Percentiles rank a stretch among this genome's conserved stretches.
Conservation (phyloP, 2,329 filamentous ascomycete genomes). For the Colletotrichum sp. region DNA sequence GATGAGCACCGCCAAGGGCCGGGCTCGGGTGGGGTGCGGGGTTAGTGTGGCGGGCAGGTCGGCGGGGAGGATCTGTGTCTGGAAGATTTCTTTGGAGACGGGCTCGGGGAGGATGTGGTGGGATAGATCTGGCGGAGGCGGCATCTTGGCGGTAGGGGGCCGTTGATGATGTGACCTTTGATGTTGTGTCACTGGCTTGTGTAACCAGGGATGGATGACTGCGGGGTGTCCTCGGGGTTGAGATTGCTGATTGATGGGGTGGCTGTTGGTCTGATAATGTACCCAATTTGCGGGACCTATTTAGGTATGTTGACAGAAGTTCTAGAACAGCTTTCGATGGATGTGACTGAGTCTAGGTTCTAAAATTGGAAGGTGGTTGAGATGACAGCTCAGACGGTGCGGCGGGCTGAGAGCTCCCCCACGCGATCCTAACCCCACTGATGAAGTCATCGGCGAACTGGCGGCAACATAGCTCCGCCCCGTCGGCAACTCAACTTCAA, state of each 20-base stretch:
- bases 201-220: not conserved
- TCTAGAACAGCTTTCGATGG: not conserved
- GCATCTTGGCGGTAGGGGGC: slow-evolving; percentile 1
- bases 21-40: not conserved
- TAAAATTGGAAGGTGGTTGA: not conserved
- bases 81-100: slow-evolving; percentile 35
- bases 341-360: not conserved
- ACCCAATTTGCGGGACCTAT: not conserved
- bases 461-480: not conserved
- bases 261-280: not conserved
- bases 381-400: not conserved
- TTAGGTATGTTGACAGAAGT: not conserved
- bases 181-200: not conserved
- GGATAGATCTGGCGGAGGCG: slow-evolving; percentile 30
- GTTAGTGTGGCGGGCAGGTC: slow-evolving; percentile 32
- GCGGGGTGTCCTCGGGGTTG: not conserved
- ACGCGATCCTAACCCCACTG: not conserved
- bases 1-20: slow-evolving; percentile 45
- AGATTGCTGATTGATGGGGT: not conserved
- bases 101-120: slow-evolving; percentile 35
- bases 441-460: not conserved
- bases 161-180: not conserved
- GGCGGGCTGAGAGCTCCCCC: not conserved
- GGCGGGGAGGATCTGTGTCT: slow-evolving; percentile 32
- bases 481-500: not conserved